Conservation (phyloP, 305 asterid genomes). For the Ajuga reptans region DNA sequence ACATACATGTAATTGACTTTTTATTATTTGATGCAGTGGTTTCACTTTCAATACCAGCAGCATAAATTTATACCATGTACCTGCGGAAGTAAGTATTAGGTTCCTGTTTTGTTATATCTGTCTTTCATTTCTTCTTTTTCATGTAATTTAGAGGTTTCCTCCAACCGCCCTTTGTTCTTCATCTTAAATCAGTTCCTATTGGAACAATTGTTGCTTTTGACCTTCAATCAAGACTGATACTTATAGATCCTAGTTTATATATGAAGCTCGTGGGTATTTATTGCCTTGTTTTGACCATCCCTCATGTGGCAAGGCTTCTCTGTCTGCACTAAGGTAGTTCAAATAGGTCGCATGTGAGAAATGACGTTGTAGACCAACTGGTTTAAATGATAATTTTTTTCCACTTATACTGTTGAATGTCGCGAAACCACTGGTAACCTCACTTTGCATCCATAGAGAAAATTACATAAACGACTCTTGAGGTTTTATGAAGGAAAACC, state of each 20-base stretch:
- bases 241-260: not conserved
- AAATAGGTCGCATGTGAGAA: not conserved
- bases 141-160: not conserved
- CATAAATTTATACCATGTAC: slow-evolving; percentile 65
- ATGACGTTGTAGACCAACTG: not conserved
- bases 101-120: not conserved
- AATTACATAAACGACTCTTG: not conserved
- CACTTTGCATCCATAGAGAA: not conserved
- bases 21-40: slow-evolving; percentile 37
- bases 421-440: not conserved
- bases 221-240: not conserved
- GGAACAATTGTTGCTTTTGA: not conserved
- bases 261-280: not conserved
- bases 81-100: slow-evolving; percentile 46
- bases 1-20: not conserved
- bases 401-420: not conserved
- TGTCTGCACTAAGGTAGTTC: not conserved
- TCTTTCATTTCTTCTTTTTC: not conserved
- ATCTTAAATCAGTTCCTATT: not conserved
- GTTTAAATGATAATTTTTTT: not conserved
- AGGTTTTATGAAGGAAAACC: too few species aligned
- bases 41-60: slow-evolving; percentile 52
- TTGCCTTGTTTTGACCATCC: too few species aligned
- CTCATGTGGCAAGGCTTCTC: too few species aligned
- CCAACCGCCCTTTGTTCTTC: not conserved